Evolutionary conservation across 176 grass and related monocot species (phyloP), one percentile per base, ranked within the genome.

Genomic region (Lolium perenne): DNA sequence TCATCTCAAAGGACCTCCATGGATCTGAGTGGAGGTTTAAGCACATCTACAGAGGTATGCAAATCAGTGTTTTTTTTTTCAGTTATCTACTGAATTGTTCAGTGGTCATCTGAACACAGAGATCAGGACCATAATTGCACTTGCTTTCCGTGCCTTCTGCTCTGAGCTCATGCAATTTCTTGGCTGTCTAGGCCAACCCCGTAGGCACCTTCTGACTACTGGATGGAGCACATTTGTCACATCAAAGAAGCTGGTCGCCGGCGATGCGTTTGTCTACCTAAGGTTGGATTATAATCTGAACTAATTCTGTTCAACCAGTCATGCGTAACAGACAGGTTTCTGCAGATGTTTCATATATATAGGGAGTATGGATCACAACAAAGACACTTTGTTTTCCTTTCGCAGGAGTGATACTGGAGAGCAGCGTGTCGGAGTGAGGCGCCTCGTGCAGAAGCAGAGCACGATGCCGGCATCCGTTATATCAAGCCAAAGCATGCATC

Each of bases 401-500:
- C 40, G 13, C 59, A 99, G 97, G 84, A 95, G 94, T 15, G 97
- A 96, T 76, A 96, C 82, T 53, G 94, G 97, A 57, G 94, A 96
- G 59, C 87, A 96, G 76, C 89, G 88, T 67, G 97, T 99, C 2
- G 97, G 97, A 81, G 97, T 94, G 17, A 94, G 94, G 51, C 91
- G 92, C 79, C 90, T 93, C 49, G 90, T 94, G 85, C 89, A 95
- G 78, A 93, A 96, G 76, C 94, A 99, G 73, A 88, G 80, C 16
- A 91, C 91, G 59, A 85, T 99, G 84, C 94, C 92, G 2, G 85
- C 88, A 38, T 96, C 97, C 67, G 97, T 99, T 71, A 99, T 99
- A 88, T 99, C 94, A 10, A 92, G 93, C 87, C 94, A 99, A 82
- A 99, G 97, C 93, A 99, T 99, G 97, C 97, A 99, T 93, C 91